phyloP scores from a whole-genome alignment of 257 asterid genomes.

The Haberlea rhodopensis region DNA sequence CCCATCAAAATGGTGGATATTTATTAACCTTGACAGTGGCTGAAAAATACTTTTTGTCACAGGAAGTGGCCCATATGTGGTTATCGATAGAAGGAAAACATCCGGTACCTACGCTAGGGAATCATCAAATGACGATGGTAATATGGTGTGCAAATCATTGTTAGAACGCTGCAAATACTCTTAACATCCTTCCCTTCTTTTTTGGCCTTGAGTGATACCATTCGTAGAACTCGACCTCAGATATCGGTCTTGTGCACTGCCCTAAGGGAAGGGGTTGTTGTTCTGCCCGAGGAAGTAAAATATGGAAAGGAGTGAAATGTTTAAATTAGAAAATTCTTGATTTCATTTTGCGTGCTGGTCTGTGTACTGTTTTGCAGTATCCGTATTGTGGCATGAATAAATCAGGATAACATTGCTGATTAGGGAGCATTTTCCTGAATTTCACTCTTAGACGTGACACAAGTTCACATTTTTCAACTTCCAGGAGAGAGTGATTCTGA shows the following conservation, averaged over 20 bases:
- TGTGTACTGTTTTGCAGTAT: conserved; percentile 1
- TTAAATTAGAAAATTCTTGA: background rate
- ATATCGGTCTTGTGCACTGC: background rate
- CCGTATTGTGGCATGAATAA: conserved; percentile 1
- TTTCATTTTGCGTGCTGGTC: background rate
- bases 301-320: conserved; percentile 5
- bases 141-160: conserved; percentile 15
- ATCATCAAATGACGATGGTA: conserved; percentile 80
- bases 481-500: conserved; percentile 68
- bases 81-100: conserved; percentile 71
- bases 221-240: background rate
- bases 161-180: background rate
- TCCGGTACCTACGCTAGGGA: conserved; percentile 47
- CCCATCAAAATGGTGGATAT: background rate
- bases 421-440: conserved; percentile 3
- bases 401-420: background rate
- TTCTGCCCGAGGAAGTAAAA: conserved; percentile 8
- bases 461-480: conserved; percentile 21
- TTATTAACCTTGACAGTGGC: conserved; percentile 9
- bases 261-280: background rate
- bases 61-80: conserved; percentile 96
- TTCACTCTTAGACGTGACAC: conserved; percentile 3
- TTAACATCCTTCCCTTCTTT: conserved; percentile 8
- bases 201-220: background rate
- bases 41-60: conserved; percentile 28